These are phyloP conservation scores for Teratosphaeria viscida DNA, from an alignment of 2,329 filamentous ascomycete species.

Conservation along the genomic window DNA sequence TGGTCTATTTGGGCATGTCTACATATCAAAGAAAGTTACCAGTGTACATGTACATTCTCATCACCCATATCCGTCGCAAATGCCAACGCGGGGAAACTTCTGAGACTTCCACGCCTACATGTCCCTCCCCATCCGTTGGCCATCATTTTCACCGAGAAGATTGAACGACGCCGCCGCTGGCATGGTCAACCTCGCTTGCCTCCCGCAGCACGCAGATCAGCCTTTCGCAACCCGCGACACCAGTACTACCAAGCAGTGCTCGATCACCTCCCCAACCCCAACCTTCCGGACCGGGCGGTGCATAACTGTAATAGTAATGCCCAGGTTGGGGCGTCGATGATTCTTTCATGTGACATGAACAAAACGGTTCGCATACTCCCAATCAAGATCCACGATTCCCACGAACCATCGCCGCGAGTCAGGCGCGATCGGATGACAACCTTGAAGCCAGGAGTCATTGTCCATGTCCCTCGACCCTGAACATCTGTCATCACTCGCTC, in stretches of 20 bases:
- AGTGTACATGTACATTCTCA: not conserved
- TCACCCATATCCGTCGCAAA: too few relatives aligned
- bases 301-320: not conserved
- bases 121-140: not conserved
- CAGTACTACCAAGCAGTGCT: not conserved
- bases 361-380: not conserved
- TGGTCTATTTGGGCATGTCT: not conserved
- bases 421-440: not conserved
- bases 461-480: too few relatives aligned
- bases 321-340: not conserved
- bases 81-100: not conserved
- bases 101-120: not conserved
- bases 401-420: not conserved
- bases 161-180: not conserved
- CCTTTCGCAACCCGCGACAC: not conserved
- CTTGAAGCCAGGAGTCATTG: not conserved
- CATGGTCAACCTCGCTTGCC: not conserved
- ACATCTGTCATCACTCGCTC: not conserved
- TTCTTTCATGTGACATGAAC: too few relatives aligned
- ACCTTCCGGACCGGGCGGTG: not conserved
- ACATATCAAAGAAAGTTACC: not conserved
- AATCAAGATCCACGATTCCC: not conserved
- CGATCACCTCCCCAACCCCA: not conserved
- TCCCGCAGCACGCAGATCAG: not conserved
- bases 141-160: not conserved